Evolutionary conservation across 495 filamentous ascomycete genomes (phyloP).

Genomic region (Pseudotulostoma volvatum): DNA sequence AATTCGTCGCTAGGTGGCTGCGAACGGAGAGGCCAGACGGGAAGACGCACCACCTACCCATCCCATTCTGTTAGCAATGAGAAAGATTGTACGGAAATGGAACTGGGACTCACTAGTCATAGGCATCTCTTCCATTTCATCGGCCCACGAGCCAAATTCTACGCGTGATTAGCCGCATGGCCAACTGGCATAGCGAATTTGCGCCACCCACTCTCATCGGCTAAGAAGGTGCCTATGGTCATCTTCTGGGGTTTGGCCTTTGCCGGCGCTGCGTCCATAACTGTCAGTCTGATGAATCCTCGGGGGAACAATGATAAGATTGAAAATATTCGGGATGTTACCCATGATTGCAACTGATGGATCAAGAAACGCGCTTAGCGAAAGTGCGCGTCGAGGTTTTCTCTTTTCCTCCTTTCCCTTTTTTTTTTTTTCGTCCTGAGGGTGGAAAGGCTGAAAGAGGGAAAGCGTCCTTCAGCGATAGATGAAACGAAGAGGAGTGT

Average conservation of each 20-base stretch:
- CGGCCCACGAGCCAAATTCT: conserved; percentile 93
- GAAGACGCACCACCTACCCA: too few species aligned
- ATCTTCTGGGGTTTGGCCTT: conserved; percentile 90
- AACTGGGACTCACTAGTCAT: conserved; percentile 45
- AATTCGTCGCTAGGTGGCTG: too few species aligned
- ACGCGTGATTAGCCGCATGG: conserved; percentile 23
- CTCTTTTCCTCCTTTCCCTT: conserved; percentile 19
- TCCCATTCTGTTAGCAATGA: conserved; percentile 9
- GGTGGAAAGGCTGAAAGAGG: conserved; percentile 10
- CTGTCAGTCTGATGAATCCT: conserved; percentile 11
- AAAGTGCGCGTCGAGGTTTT: conserved; percentile 34
- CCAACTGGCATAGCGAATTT: conserved; percentile 6
- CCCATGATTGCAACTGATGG: conserved; percentile 68
- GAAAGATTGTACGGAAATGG: too few species aligned
- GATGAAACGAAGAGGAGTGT: too few species aligned
- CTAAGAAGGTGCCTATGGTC: conserved; percentile 81
- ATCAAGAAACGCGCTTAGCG: conserved; percentile 29
- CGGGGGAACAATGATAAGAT: background rate
- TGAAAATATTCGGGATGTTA: conserved; percentile 21
- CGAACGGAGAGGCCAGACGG: too few species aligned
- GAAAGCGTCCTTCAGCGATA: conserved; percentile 8
- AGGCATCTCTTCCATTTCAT: conserved; percentile 86
- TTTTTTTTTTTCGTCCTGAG: conserved; percentile 3
- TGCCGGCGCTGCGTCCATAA: conserved; percentile 44
- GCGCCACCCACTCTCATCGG: conserved; percentile 55